Base-by-base conservation (phyloP, 768 basidiomycete species). In the Trametes coccinea region DNA sequence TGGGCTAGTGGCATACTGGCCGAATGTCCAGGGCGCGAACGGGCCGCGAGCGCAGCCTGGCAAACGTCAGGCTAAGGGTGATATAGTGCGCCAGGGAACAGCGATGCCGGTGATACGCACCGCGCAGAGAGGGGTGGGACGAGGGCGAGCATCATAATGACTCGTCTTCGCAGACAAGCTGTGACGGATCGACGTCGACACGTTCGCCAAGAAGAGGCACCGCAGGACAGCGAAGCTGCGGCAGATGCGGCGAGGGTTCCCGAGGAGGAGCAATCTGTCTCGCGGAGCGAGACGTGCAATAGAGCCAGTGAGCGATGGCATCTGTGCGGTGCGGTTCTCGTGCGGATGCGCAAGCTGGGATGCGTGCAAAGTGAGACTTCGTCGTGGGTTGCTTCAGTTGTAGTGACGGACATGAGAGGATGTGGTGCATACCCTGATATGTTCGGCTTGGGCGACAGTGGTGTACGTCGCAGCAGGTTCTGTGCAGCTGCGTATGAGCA, bases 211-310 rank as follows among this genome's bases (percentile, higher is more conserved):
- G 10, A 48, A 22, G 47, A 48, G 17, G 40, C 10, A n/a, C 41
- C 31, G 33, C n/a, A 30, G 33, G 44, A 60, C 59, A 54, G 60
- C 30, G 60, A 61, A 49, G 60, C 46, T 4, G 39, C n/a, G 33
- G 43, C 34, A 37, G 16, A 17, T 27, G 22, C 22, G 22, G 22
- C 22, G 17, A 43, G 22, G 40, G 46, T 9, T 11, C 34, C 34
- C 11, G 6, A 37, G 6, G 22, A 17, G 27, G 45, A 48, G 46
- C 33, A 56, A 53, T 56, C 55, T 52, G 45, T 59, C 49, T 43
- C 31, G 57, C 41, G 61, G 43, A 17, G 13, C 55, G 61, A 52
- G 61, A 62, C 61, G 49, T 62, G 61, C 56, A 30, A 48, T 51
- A 44, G 55, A 16, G 44, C 33, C 34, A 9, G 43, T 52, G 61